These are phyloP conservation scores for Rhodotorula sphaerocarpa DNA, from an alignment of 768 basidiomycete genomes.

Conservation along the genomic window DNA sequence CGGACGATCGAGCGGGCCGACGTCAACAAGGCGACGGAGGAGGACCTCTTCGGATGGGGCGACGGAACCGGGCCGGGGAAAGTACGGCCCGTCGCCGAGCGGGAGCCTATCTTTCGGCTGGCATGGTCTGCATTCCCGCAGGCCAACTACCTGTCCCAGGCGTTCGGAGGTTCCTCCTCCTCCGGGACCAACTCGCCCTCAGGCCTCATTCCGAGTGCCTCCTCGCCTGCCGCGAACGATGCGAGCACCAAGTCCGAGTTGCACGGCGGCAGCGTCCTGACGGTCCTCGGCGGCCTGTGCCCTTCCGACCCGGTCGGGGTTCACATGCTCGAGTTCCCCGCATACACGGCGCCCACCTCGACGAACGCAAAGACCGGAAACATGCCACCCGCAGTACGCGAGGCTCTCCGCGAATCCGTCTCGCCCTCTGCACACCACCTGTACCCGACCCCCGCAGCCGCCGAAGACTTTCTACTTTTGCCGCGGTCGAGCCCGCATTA, in stretches of 20 bases:
- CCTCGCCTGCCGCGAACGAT: too few species aligned
- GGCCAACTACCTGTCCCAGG: conserved; percentile 38
- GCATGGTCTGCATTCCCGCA: conserved; percentile 72
- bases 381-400: conserved; percentile 45
- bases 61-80: conserved; percentile 10
- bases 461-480: conserved; percentile 73
- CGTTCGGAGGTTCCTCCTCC: not conserved
- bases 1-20: conserved; percentile 54
- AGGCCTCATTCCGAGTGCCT: not conserved
- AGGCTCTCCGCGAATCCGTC: conserved; percentile 58
- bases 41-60: conserved; percentile 42
- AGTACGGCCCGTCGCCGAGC: conserved; percentile 43
- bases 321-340: conserved; percentile 60
- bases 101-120: conserved; percentile 81
- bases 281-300: conserved; percentile 69
- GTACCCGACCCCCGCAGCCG: conserved; percentile 54
- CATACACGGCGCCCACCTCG: conserved; percentile 40
- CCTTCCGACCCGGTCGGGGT: conserved; percentile 54
- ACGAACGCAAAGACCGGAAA: conserved; percentile 11
- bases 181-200: too few species aligned
- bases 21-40: conserved; percentile 47
- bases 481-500: conserved; percentile 65
- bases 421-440: conserved; percentile 43
- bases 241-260: conserved; percentile 3
- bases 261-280: conserved; percentile 55